A percentile compares a stretch with the other conserved stretches of the same genome.
Conservation (phyloP, 2,329 filamentous ascomycete genomes). For the Diaporthe longicolla region DNA sequence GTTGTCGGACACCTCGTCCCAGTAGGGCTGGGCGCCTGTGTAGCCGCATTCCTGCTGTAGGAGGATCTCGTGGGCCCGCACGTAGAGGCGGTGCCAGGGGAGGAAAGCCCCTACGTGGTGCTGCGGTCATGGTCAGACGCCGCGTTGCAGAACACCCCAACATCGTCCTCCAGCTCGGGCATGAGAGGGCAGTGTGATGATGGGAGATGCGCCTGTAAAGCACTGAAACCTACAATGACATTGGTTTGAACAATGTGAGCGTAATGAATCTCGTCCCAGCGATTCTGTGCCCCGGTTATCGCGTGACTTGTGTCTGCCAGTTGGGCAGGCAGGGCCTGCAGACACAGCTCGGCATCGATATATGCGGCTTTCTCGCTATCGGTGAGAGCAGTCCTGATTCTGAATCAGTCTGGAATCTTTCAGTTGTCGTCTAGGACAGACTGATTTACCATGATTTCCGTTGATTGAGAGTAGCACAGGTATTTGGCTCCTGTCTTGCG, state of each 20-base stretch:
- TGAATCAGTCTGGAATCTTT: not conserved
- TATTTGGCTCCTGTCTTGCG: slow-evolving; percentile 3
- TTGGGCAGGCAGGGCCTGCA: not conserved
- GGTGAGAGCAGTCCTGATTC: not conserved
- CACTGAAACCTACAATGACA: not conserved
- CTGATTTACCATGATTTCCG: slow-evolving; percentile 4
- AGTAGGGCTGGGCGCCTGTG: not conserved
- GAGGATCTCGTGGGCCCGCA: slow-evolving; percentile 3
- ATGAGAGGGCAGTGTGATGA: not conserved
- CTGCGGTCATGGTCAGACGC: not conserved
- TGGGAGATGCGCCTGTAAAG: not conserved
- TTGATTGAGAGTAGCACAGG: not conserved
- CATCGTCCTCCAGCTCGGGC: not conserved
- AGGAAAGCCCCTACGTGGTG: not conserved
- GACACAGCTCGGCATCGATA: not conserved
- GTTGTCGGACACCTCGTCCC: slow-evolving; percentile 12
- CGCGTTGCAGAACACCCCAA: not conserved
- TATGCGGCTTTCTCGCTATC: not conserved
- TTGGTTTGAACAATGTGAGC: not conserved
- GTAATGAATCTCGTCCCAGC: slow-evolving; percentile 13
- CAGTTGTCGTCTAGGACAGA: not conserved
- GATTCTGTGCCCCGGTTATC: not conserved
- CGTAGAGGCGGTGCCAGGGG: slow-evolving; percentile 5
- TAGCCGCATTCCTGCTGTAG: not conserved
- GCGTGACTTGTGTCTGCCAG: not conserved